phyloP scores from a whole-genome alignment of 768 basidiomycete species.

The Cystofilobasidium ferigula region DNA sequence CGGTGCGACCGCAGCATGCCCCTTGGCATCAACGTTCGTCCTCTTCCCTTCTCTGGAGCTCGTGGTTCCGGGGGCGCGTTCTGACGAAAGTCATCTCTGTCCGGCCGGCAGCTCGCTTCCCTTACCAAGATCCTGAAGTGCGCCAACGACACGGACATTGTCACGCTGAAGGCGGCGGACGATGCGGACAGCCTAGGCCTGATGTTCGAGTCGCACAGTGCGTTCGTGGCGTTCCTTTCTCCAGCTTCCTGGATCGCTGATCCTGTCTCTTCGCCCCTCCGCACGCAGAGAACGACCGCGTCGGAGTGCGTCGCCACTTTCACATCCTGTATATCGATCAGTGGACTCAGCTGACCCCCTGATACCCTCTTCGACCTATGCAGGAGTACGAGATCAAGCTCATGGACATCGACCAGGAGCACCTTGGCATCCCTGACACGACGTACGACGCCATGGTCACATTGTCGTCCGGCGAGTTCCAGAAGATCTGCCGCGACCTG shows the following conservation, averaged over 20 bases:
- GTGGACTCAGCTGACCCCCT: background rate
- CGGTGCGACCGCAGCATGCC: slow-evolving; percentile 88
- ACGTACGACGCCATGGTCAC: slow-evolving; percentile 88
- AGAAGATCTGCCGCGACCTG: slow-evolving; percentile 85
- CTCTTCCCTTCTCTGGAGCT: no score
- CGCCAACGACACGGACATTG: slow-evolving; percentile 88
- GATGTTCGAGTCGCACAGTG: slow-evolving; percentile 81
- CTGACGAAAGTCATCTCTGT: background rate
- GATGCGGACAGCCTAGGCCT: slow-evolving; percentile 79
- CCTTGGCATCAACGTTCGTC: slow-evolving; percentile 39
- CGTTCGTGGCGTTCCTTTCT: slow-evolving; percentile 32
- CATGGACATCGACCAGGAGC: slow-evolving; percentile 97
- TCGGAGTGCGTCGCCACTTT: slow-evolving; percentile 44
- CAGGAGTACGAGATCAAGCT: slow-evolving; percentile 94
- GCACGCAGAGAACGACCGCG: slow-evolving; percentile 66
- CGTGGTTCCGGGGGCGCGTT: no score
- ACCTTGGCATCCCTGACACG: slow-evolving; percentile 89
- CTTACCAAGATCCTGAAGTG: slow-evolving; percentile 94
- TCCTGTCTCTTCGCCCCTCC: slow-evolving; percentile 4
- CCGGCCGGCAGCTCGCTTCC: slow-evolving; percentile 71
- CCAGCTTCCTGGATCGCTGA: background rate
- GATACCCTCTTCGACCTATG: background rate
- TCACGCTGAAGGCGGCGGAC: slow-evolving; percentile 80
- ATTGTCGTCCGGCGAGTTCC: slow-evolving; percentile 75
- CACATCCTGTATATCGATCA: background rate